Evolutionary conservation across 2,329 filamentous ascomycete species (phyloP).

Genomic region (Huntiella decipiens): DNA sequence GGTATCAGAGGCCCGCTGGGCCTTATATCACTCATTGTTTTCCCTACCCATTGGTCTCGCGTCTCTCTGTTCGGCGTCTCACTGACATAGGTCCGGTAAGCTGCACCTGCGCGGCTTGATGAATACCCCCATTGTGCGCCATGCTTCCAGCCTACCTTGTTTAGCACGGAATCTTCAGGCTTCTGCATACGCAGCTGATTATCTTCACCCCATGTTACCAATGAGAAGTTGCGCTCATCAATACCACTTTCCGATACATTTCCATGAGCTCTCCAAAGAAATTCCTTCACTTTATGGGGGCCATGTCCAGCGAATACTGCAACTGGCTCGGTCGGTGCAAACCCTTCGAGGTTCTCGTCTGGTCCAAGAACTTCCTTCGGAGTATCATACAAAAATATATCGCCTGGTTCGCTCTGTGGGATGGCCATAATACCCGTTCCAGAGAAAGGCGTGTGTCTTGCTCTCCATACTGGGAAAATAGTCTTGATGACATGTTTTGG

Average conservation of each 20-base stretch:
- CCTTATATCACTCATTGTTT: constrained; percentile 41
- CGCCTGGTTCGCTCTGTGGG: constrained; percentile 73
- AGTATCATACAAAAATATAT: constrained; percentile 69
- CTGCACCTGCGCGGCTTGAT: constrained; percentile 61
- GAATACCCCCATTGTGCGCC: constrained; percentile 21
- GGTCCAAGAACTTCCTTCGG: constrained; percentile 21
- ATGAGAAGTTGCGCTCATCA: constrained; percentile 75
- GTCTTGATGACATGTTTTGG: constrained; percentile 65
- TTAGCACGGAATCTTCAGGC: constrained; percentile 43
- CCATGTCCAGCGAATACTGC: constrained; percentile 42
- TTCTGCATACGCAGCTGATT: constrained; percentile 63
- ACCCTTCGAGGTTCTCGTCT: background rate
- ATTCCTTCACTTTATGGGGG: constrained; percentile 64
- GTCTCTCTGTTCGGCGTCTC: constrained; percentile 37
- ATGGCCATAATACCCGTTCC: constrained; percentile 62
- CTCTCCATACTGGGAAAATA: constrained; percentile 76
- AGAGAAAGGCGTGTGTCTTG: constrained; percentile 79
- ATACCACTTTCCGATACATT: constrained; percentile 43
- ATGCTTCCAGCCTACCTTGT: constrained; percentile 53
- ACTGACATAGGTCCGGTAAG: constrained; percentile 70
- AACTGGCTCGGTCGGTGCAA: constrained; percentile 29
- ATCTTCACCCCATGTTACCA: constrained; percentile 85
- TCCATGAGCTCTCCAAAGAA: constrained; percentile 71
- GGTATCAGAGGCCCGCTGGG: constrained; percentile 25
- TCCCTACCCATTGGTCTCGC: constrained; percentile 22